Evolutionary conservation across 495 filamentous ascomycete species (phyloP).

Genomic region (Hapsidospora chrysogenum): DNA sequence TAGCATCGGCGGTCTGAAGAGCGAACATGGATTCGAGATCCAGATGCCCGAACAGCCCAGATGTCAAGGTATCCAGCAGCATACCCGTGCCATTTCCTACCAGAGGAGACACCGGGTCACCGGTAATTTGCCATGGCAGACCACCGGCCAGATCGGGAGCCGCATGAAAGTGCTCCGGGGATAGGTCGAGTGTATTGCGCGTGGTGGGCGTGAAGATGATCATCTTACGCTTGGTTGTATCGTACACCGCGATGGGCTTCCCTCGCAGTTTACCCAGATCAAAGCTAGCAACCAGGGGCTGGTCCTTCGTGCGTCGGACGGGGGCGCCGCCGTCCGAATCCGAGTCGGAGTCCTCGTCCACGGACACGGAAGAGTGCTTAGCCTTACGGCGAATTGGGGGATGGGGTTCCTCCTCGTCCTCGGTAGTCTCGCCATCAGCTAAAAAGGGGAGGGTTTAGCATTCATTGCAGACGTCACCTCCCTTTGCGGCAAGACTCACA

Average conservation of each 20-base stretch:
- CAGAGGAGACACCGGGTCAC: constrained; percentile 38
- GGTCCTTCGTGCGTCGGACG: constrained; percentile 17
- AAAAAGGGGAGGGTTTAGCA: constrained; percentile 3
- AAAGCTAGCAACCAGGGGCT: constrained; percentile 35
- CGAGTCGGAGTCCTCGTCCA: constrained; percentile 26
- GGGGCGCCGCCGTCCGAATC: constrained; percentile 20
- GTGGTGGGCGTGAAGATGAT: constrained; percentile 41
- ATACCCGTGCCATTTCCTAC: constrained; percentile 52
- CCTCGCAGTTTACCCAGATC: constrained; percentile 36
- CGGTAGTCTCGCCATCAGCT: constrained; percentile 74
- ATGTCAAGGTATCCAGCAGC: constrained; percentile 55
- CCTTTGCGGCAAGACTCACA: constrained; percentile 36
- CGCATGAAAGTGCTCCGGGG: constrained; percentile 28
- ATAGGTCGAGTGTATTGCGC: constrained; percentile 21
- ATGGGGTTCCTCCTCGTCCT: constrained; percentile 55
- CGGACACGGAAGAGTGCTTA: too few species aligned
- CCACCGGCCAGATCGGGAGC: too few species aligned
- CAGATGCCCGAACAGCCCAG: constrained; percentile 39
- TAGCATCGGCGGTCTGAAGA: constrained; percentile 36
- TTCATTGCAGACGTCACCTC: not conserved
- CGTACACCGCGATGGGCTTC: constrained; percentile 58
- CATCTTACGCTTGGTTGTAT: constrained; percentile 51
- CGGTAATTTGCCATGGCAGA: constrained; percentile 33
- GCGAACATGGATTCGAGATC: constrained; percentile 45
- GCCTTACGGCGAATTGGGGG: constrained; percentile 37